These are phyloP conservation scores for Boletus pseudo-olivaceus DNA, from an alignment of 768 basidiomycete genomes.

Conservation along the genomic window DNA sequence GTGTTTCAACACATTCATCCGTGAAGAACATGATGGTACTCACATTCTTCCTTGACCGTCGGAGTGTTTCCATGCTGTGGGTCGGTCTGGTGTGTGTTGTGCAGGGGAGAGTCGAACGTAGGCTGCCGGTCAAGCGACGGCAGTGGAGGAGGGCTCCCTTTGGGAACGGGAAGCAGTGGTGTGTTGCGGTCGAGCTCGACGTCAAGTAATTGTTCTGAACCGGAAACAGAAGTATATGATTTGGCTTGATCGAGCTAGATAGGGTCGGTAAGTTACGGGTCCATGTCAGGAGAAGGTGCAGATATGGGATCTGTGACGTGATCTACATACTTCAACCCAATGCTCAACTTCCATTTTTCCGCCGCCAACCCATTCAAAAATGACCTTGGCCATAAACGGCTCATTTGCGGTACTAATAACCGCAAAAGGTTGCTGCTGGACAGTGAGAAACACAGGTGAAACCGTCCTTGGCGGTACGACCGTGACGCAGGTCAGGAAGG, in stretches of 20 bases:
- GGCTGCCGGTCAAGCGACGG: slow-evolving; percentile 29
- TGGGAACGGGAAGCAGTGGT: slow-evolving; percentile 33
- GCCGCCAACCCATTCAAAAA: slow-evolving; percentile 39
- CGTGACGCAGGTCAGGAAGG: slow-evolving; percentile 36
- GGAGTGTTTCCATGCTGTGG: not conserved
- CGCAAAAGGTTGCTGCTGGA: slow-evolving; percentile 39
- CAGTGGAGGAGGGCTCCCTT: slow-evolving; percentile 19
- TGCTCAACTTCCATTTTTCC: slow-evolving; percentile 48
- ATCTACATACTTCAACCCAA: slow-evolving; percentile 46
- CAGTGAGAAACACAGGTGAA: slow-evolving; percentile 29
- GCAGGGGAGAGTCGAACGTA: not conserved
- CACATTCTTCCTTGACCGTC: slow-evolving; percentile 17
- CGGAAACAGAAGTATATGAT: slow-evolving; percentile 33
- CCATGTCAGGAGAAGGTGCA: not conserved
- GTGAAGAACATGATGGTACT: slow-evolving; percentile 1
- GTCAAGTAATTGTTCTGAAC: slow-evolving; percentile 50
- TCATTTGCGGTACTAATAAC: slow-evolving; percentile 40
- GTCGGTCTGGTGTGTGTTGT: not conserved
- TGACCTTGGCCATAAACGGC: slow-evolving; percentile 43
- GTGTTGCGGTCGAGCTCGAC: slow-evolving; percentile 45
- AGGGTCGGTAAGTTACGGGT: not conserved
- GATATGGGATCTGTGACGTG: not conserved
- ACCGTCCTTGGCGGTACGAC: slow-evolving; percentile 37
- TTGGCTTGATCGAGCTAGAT: slow-evolving; percentile 44
- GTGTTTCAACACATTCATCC: not conserved